Evolutionary conservation across 192 early-diverging fungal genomes (phyloP).

Genomic region (Haplosporangium gracile): DNA sequence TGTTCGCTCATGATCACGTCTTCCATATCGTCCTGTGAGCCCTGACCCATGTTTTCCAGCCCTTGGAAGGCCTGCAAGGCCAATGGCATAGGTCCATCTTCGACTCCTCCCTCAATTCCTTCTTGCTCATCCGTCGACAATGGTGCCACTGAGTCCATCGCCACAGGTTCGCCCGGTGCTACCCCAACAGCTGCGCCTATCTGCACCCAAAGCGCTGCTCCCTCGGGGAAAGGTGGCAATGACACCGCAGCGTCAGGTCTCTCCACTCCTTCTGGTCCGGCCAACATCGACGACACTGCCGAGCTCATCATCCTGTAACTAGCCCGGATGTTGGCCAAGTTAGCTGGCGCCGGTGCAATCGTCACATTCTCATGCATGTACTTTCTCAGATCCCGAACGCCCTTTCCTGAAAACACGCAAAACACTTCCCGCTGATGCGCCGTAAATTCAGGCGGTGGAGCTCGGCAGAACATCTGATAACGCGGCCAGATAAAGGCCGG

Average conservation of each 20-base stretch:
- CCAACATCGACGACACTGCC: slow-evolving; percentile 18
- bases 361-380: slow-evolving; percentile 42
- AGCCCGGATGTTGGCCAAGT: slow-evolving; percentile 17
- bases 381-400: slow-evolving; percentile 63
- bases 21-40: slow-evolving; percentile 5
- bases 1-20: neutral
- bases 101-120: neutral
- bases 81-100: neutral
- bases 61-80: neutral
- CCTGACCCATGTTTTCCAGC: neutral
- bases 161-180: neutral
- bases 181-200: neutral
- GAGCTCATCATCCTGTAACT: slow-evolving; percentile 13
- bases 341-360: neutral
- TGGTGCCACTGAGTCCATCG: neutral
- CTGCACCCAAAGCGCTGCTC: neutral
- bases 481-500: slow-evolving; percentile 61
- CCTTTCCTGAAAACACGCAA: slow-evolving; percentile 72
- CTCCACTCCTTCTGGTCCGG: neutral
- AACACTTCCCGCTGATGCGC: slow-evolving; percentile 66
- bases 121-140: neutral
- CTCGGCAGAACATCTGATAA: slow-evolving; percentile 63
- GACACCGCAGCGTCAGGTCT: neutral
- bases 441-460: slow-evolving; percentile 67
- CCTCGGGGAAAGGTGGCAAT: neutral